A percentile compares a stretch with the other conserved stretches of the same genome.
These are phyloP conservation scores for Suhomyces bolitotheri DNA, from an alignment of 1,139 yeast species.

Conservation along the genomic window DNA sequence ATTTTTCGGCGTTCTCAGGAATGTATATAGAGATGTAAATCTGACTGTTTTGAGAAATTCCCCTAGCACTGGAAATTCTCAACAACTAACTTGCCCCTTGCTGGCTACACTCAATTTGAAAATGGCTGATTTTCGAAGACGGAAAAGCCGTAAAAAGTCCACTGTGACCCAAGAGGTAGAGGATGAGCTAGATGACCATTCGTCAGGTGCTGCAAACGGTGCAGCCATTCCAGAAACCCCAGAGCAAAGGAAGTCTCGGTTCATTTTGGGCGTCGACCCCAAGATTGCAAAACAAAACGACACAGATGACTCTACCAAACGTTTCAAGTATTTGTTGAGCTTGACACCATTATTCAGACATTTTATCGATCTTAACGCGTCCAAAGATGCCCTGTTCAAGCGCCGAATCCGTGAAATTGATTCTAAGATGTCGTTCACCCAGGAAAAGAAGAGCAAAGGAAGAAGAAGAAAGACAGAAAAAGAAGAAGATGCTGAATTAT, in stretches of 20 bases:
- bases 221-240: constrained; percentile 3
- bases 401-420: constrained; percentile 41
- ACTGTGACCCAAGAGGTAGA: constrained; percentile 2
- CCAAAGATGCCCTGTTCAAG: constrained; percentile 56
- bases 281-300: constrained; percentile 57
- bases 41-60: neutral
- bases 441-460: constrained; percentile 13
- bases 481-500: constrained; percentile 69
- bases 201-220: neutral
- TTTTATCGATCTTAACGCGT: constrained; percentile 66
- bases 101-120: neutral
- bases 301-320: constrained; percentile 66
- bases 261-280: constrained; percentile 51
- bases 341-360: constrained; percentile 68
- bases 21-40: neutral
- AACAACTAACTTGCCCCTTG: neutral
- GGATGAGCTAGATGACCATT: neutral
- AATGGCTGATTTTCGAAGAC: constrained; percentile 6
- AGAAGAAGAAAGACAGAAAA: constrained; percentile 62
- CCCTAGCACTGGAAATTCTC: neutral
- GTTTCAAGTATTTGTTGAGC: constrained; percentile 66
- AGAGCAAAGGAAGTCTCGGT: constrained; percentile 41
- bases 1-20: neutral
- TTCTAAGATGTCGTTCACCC: constrained; percentile 26
- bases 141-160: constrained; percentile 5